Percentiles rank a stretch among this genome's conserved stretches.
Conservation (phyloP, 345 rosid species). For the Melaleuca alternifolia region DNA sequence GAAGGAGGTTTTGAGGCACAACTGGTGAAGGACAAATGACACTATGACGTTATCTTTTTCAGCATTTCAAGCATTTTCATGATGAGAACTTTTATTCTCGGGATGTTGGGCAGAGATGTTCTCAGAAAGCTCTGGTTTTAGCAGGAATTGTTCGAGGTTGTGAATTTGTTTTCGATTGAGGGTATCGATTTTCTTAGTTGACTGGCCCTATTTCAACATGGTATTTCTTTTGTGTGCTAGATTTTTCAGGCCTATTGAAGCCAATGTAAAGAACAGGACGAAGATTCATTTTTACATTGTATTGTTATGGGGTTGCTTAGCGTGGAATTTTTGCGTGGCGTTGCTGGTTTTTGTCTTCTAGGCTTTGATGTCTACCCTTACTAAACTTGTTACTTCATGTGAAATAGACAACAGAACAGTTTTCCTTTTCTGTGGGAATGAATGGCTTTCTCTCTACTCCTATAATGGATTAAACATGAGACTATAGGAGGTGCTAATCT, state of each 20-base stretch:
- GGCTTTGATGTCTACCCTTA: background rate
- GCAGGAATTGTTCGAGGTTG: background rate
- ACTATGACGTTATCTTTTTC: background rate
- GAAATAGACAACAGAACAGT: background rate
- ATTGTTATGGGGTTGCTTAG: background rate
- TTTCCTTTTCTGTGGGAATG: background rate
- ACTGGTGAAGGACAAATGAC: slow-evolving; percentile 19
- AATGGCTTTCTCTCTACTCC: background rate
- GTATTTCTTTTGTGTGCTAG: background rate
- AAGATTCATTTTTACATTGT: background rate
- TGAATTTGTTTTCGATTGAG: background rate
- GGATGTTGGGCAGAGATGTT: background rate
- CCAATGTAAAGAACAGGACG: background rate
- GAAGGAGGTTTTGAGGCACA: slow-evolving; percentile 71
- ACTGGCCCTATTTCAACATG: background rate
- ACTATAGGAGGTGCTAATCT: background rate
- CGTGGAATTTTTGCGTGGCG: background rate
- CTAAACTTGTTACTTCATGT: background rate
- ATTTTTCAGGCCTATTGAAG: background rate
- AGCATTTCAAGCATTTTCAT: background rate
- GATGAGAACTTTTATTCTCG: background rate
- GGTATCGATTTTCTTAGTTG: background rate
- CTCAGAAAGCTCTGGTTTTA: background rate
- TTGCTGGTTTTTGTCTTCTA: background rate
- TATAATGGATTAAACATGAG: background rate